phyloP scores from a whole-genome alignment of 768 basidiomycete genomes.

The Daedaleopsis sinensis region DNA sequence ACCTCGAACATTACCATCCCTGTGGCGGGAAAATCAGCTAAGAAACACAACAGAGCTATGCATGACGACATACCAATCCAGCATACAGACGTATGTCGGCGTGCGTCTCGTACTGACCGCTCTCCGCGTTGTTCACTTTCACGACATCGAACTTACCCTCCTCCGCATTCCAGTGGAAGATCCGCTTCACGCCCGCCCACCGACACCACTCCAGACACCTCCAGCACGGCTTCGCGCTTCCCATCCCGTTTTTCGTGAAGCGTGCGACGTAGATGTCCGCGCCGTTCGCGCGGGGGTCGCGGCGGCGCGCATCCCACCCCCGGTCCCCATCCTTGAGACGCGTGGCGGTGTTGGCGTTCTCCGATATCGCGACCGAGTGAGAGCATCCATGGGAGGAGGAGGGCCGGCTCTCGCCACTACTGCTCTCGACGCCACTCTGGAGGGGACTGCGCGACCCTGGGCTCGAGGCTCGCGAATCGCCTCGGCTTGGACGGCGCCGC shows the following conservation, averaged over 20 bases:
- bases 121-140: constrained; percentile 46
- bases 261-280: constrained; percentile 59
- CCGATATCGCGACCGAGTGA: not conserved
- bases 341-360: constrained; percentile 4
- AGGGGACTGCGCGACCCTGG: not conserved
- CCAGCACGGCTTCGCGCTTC: constrained; percentile 57
- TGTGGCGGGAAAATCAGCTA: not conserved
- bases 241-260: constrained; percentile 51
- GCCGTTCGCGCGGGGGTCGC: constrained; percentile 49
- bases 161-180: constrained; percentile 53
- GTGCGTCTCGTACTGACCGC: constrained; percentile 48
- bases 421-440: constrained; percentile 7
- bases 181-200: constrained; percentile 59
- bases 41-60: constrained; percentile 9
- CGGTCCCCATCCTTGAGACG: constrained; percentile 24
- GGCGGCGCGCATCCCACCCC: constrained; percentile 38
- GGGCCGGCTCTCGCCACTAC: constrained; percentile 10
- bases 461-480: not conserved
- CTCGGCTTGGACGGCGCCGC: constrained; percentile 4
- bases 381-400: not conserved
- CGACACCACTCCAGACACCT: constrained; percentile 58
- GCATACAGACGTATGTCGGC: constrained; percentile 46
- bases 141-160: constrained; percentile 42
- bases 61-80: constrained; percentile 44
- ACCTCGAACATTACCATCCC: constrained; percentile 13